phyloP scores from a whole-genome alignment of 2,329 filamentous ascomycete genomes.

The Aspergillus intermedius region DNA sequence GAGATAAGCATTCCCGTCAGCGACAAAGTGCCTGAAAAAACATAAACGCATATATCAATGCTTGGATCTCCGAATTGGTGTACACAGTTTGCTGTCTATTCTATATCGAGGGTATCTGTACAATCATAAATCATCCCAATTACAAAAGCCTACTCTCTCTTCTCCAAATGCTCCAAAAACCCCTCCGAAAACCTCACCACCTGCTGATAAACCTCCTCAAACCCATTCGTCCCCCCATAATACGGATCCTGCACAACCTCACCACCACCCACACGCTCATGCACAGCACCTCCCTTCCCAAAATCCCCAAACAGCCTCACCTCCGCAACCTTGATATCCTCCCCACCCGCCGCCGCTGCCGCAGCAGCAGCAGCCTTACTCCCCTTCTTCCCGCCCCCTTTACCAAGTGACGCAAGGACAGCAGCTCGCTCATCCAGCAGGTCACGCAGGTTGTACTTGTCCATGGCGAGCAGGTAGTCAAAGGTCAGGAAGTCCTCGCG shows the following conservation, averaged over 20 bases:
- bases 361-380: constrained; percentile 32
- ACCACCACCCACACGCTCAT: constrained; percentile 35
- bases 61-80: too few species aligned
- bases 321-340: constrained; percentile 37
- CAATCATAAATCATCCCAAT: background rate
- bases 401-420: constrained; percentile 46
- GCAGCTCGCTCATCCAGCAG: constrained; percentile 54
- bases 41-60: too few species aligned
- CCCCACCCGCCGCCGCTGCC: constrained; percentile 27
- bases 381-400: constrained; percentile 19
- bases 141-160: constrained; percentile 2
- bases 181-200: constrained; percentile 68
- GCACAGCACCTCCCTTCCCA: constrained; percentile 48
- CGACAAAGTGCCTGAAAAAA: too few species aligned
- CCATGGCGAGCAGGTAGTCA: constrained; percentile 95
- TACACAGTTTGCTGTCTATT: too few species aligned
- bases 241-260: constrained; percentile 85
- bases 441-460: constrained; percentile 70
- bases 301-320: constrained; percentile 84
- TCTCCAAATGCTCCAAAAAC: constrained; percentile 58
- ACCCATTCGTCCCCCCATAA: constrained; percentile 78
- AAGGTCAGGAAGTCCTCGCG: constrained; percentile 72
- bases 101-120: background rate
- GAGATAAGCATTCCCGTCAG: too few species aligned
- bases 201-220: constrained; percentile 82